Evolutionary conservation across 768 basidiomycete species (phyloP).

Genomic region (Mrakia frigida): DNA sequence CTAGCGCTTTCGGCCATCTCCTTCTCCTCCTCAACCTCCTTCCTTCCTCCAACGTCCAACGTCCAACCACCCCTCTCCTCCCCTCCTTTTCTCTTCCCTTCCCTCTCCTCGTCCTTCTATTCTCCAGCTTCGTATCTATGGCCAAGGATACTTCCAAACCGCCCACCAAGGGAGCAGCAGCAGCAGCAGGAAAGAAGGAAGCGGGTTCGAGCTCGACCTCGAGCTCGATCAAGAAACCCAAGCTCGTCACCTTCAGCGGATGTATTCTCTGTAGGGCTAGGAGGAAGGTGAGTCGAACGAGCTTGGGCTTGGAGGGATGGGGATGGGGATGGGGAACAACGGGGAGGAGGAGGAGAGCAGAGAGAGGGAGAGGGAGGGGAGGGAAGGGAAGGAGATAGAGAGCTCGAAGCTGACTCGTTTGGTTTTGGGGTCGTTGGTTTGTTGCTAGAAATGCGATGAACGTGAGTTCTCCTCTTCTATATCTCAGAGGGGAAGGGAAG

Average conservation of each 20-base stretch:
- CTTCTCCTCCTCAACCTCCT: background rate
- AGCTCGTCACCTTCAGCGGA: background rate
- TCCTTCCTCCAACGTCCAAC: background rate
- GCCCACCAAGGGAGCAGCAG: background rate
- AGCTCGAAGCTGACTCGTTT: background rate
- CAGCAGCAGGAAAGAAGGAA: background rate
- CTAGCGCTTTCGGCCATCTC: too few species aligned
- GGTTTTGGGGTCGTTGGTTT: background rate
- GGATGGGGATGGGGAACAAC: background rate
- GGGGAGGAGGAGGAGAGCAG: too few species aligned
- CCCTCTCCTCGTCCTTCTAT: background rate
- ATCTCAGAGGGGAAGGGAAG: too few species aligned
- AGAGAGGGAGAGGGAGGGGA: background rate
- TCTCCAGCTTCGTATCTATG: background rate
- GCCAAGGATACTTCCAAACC: background rate
- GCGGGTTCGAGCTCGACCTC: background rate
- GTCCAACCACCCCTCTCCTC: background rate
- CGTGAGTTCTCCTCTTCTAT: background rate
- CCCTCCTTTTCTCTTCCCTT: background rate
- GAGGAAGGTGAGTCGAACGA: background rate
- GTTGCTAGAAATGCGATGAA: conserved; percentile 11
- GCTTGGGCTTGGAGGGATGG: too few species aligned
- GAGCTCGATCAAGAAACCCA: background rate
- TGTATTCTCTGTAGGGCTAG: conserved; percentile 5
- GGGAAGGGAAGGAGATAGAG: background rate